Base-by-base conservation (phyloP, 2,329 filamentous ascomycete species). In the Coniochaeta ligniaria region DNA sequence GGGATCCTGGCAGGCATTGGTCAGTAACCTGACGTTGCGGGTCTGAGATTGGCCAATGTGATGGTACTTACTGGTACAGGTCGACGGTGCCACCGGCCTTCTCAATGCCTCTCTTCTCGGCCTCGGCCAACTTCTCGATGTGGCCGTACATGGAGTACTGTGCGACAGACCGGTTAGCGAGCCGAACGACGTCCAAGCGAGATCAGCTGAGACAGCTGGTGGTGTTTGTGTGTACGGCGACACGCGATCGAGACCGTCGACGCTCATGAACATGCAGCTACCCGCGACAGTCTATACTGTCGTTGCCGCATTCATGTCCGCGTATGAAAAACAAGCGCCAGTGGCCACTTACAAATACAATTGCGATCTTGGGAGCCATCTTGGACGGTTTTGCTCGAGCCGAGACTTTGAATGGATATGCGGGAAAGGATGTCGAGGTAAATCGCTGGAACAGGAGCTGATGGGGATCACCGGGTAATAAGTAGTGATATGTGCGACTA, bases 131-230 rank as follows among this genome's bases (percentile, higher is more conserved):
- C 73, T 87, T 78, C 77, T 83, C 80, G 77, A 97, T 89, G 79
- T 97, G 93, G 78, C 95, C 94, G 79, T 95, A 96, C 85, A 92
- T 90, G 67, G 92, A 96, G 81, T 96, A 96, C 91, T 95, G 63
- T 36, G 12, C 60, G 9, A 31, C 26, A 31, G 14, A 2, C 16
- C 36, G 41, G 59, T 63, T 55, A 64, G 62, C 45, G 52, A 47
- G 22, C 28, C 35, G 38, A 36, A 16, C 38, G 22, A 57, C 22
- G 35, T 33, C 2, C 43, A 31, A 31, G 24, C 38, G 35, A 58
- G 56, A 58, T 31, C 20, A n/a, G 31, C 26, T 28, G 4, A 7
- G 35, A 57, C 43, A 50, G 60, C 24, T 63, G 22, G 8, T 35
- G 59, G 31, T 38, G 55, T 33, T n/a, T 68, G 55, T 33, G 24